Conservation (phyloP, 345 rosid species). For the Clausena lansium region DNA sequence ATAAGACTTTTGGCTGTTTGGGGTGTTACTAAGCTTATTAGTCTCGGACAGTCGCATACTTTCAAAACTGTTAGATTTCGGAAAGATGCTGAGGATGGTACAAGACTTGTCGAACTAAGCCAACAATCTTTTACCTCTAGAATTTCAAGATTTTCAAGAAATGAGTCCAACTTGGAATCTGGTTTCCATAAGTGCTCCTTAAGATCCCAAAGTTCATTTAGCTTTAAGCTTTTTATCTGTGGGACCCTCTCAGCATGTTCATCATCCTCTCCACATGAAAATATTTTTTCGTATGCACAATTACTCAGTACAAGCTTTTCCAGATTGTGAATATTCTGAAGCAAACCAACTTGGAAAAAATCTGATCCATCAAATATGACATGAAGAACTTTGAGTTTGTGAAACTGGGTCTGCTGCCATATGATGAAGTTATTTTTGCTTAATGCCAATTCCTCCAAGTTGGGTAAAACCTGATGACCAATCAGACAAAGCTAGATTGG, state of each 20-base stretch:
- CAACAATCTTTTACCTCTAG: neutral
- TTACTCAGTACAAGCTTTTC: neutral
- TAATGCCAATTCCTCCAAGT: too few species aligned
- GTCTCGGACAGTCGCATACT: neutral
- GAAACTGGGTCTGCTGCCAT: neutral
- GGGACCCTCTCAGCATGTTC: neutral
- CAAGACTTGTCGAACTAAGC: neutral
- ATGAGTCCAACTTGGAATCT: too few species aligned
- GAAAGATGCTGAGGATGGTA: neutral
- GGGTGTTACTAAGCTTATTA: neutral
- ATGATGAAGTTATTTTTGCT: too few species aligned
- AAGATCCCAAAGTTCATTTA: too few species aligned
- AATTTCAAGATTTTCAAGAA: neutral
- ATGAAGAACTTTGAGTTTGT: neutral
- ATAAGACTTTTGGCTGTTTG: neutral
- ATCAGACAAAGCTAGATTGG: too few species aligned
- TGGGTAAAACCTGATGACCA: too few species aligned
- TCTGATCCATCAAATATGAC: neutral
- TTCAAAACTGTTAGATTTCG: neutral
- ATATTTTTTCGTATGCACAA: constrained; percentile 2
- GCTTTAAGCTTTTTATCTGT: neutral
- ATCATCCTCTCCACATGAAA: neutral
- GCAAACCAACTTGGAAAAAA: neutral
- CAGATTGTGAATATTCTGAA: neutral
- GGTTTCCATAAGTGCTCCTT: too few species aligned